Percentiles rank a stretch among this genome's conserved stretches.
Conservation (phyloP, 768 basidiomycete species). For the Agrocybe chaxingu region DNA sequence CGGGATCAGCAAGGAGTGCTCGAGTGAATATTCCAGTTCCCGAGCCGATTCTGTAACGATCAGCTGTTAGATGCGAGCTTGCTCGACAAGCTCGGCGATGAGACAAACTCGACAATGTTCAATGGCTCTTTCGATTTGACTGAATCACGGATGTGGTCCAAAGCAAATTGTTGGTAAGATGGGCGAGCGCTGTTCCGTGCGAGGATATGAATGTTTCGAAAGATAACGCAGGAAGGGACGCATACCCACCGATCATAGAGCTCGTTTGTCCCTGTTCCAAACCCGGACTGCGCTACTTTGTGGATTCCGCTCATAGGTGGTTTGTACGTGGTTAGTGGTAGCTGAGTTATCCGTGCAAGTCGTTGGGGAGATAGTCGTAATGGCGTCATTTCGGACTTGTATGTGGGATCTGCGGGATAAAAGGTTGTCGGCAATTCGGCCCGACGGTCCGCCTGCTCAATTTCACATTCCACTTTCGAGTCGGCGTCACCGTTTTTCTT, state of each 20-base stretch:
- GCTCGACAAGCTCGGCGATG: background rate
- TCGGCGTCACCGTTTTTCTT: too few relatives aligned
- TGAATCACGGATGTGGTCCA: constrained; percentile 56
- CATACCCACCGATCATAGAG: constrained; percentile 65
- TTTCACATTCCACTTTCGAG: too few relatives aligned
- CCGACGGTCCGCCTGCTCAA: too few relatives aligned
- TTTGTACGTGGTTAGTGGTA: too few relatives aligned
- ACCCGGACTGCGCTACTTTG: constrained; percentile 65
- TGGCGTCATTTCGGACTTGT: too few relatives aligned
- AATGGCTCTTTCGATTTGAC: constrained; percentile 36
- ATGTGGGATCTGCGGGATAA: too few relatives aligned
- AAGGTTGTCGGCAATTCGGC: too few relatives aligned
- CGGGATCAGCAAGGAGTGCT: constrained; percentile 64
- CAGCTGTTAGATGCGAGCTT: constrained; percentile 5
- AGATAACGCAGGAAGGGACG: background rate
- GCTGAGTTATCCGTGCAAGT: too few relatives aligned
- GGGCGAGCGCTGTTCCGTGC: constrained; percentile 61
- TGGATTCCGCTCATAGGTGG: constrained; percentile 40
- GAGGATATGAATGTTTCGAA: background rate
- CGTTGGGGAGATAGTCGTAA: too few relatives aligned
- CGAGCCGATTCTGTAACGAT: constrained; percentile 60
- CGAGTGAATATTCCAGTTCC: constrained; percentile 92
- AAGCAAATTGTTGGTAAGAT: constrained; percentile 66
- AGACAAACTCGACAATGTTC: constrained; percentile 68
- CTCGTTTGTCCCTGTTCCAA: constrained; percentile 79